phyloP scores from a whole-genome alignment of 2,329 filamentous ascomycete species.

The Sclerotinia sclerotiorum region DNA sequence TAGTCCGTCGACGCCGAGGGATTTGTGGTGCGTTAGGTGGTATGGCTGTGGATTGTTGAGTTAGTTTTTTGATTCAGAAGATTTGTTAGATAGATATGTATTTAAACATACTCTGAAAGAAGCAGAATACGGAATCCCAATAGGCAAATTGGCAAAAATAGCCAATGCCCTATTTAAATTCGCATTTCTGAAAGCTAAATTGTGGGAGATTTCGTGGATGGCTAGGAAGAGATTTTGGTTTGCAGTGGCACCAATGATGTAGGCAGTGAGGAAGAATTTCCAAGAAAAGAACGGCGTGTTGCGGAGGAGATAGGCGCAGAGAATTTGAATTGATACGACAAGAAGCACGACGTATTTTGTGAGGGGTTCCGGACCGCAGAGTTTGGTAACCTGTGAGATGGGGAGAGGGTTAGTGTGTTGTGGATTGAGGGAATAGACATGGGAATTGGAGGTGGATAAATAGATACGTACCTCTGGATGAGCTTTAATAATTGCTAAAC shows the following conservation, averaged over 20 bases:
- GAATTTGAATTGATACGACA: slow-evolving; percentile 80
- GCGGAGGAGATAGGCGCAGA: slow-evolving; percentile 73
- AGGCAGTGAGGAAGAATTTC: slow-evolving; percentile 83
- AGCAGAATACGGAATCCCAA: slow-evolving; percentile 92
- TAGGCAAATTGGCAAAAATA: slow-evolving; percentile 92
- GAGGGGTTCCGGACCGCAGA: slow-evolving; percentile 92
- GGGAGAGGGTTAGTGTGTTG: background rate
- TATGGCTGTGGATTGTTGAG: slow-evolving; percentile 63
- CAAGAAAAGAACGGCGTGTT: slow-evolving; percentile 78
- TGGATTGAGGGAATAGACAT: background rate
- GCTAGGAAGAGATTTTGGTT: slow-evolving; percentile 99
- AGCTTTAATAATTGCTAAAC: slow-evolving; percentile 94
- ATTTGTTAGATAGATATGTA: background rate
- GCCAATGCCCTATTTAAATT: slow-evolving; percentile 81
- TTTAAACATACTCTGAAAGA: slow-evolving; percentile 73
- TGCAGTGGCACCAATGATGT: slow-evolving; percentile 87
- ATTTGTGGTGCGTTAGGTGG: slow-evolving; percentile 98
- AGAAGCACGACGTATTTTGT: slow-evolving; percentile 89
- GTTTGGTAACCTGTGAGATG: slow-evolving; percentile 75
- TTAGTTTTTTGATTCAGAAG: slow-evolving; percentile 23
- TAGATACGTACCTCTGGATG: slow-evolving; percentile 77
- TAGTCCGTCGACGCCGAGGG: slow-evolving; percentile 90
- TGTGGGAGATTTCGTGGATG: slow-evolving; percentile 98
- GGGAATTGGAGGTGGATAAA: background rate
- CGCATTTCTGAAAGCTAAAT: slow-evolving; percentile 84